Conservation (phyloP, 2,329 filamentous ascomycete species). For the Xylaria sp. region DNA sequence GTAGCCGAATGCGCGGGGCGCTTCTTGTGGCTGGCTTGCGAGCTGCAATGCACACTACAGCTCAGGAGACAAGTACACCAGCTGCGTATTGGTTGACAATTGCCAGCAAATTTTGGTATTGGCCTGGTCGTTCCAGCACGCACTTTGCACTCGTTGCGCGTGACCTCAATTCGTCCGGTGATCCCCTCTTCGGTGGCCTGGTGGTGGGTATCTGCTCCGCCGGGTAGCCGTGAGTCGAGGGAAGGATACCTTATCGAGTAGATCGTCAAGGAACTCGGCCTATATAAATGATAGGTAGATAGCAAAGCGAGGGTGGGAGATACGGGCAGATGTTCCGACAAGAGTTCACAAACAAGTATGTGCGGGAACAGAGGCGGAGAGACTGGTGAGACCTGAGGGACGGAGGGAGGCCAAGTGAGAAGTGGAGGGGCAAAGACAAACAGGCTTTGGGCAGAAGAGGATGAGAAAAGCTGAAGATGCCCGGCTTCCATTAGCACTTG, state of each 20-base stretch:
- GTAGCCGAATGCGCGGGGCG: slow-evolving; percentile 11
- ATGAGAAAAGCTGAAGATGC: background rate
- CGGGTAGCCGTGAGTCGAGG: no score
- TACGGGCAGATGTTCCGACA: no score
- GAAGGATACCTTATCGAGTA: background rate
- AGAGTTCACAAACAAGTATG: no score
- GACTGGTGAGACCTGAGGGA: no score
- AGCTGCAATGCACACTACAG: slow-evolving; percentile 7
- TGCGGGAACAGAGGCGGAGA: background rate
- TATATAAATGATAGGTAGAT: no score
- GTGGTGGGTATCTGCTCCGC: background rate
- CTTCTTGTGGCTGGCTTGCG: slow-evolving; percentile 20
- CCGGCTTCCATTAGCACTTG: no score
- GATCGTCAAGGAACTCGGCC: no score
- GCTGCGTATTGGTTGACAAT: background rate
- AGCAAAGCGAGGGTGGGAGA: no score
- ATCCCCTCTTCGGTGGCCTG: background rate
- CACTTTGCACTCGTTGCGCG: slow-evolving; percentile 12
- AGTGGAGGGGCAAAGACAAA: background rate
- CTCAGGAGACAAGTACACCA: no score
- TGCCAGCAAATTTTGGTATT: background rate
- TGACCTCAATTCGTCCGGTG: slow-evolving; percentile 16
- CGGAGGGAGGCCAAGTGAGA: no score
- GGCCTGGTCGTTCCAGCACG: background rate
- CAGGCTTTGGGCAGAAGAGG: background rate